These are phyloP conservation scores for Ramularia collo-cygni DNA, from an alignment of 2,329 filamentous ascomycete species.

Conservation along the genomic window DNA sequence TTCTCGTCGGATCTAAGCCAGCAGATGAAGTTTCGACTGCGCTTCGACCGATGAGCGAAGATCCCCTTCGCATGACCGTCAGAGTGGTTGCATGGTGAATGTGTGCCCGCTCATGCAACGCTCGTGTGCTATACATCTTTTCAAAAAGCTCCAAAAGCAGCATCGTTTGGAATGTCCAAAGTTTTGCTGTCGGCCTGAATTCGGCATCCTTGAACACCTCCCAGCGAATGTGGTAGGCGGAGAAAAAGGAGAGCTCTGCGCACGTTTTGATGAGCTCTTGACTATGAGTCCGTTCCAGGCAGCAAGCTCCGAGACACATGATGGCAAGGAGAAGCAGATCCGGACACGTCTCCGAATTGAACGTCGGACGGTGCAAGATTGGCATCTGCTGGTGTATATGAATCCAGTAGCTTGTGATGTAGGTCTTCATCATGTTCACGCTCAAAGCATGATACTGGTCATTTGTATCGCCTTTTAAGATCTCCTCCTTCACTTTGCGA, in stretches of 20 bases:
- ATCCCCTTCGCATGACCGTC: slow-evolving; percentile 87
- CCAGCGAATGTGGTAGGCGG: slow-evolving; percentile 91
- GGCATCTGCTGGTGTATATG: slow-evolving; percentile 93
- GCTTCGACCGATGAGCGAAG: slow-evolving; percentile 80
- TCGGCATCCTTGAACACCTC: slow-evolving; percentile 88
- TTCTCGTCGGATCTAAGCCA: slow-evolving; percentile 48
- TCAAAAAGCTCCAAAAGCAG: slow-evolving; percentile 88
- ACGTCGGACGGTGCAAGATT: slow-evolving; percentile 90
- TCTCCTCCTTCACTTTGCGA: slow-evolving; percentile 65
- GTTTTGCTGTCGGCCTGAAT: slow-evolving; percentile 83
- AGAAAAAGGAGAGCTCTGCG: slow-evolving; percentile 79
- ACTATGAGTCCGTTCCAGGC: slow-evolving; percentile 75
- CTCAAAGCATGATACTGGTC: slow-evolving; percentile 61
- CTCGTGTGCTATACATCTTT: slow-evolving; percentile 93
- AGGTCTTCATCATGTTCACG: slow-evolving; percentile 90
- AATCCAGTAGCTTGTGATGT: slow-evolving; percentile 88
- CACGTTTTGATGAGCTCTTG: slow-evolving; percentile 66
- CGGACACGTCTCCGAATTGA: slow-evolving; percentile 78
- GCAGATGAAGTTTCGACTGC: slow-evolving; percentile 78
- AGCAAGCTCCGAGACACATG: slow-evolving; percentile 87
- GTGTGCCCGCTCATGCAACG: slow-evolving; percentile 87
- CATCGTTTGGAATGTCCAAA: slow-evolving; percentile 93
- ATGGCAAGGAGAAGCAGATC: slow-evolving; percentile 79
- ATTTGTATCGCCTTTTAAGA: slow-evolving; percentile 71
- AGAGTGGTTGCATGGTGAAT: slow-evolving; percentile 96